A percentile compares a stretch with the other conserved stretches of the same genome.
These are phyloP conservation scores for Citrullus mucosospermus DNA, from an alignment of 306 rosid genomes.

Conservation along the genomic window DNA sequence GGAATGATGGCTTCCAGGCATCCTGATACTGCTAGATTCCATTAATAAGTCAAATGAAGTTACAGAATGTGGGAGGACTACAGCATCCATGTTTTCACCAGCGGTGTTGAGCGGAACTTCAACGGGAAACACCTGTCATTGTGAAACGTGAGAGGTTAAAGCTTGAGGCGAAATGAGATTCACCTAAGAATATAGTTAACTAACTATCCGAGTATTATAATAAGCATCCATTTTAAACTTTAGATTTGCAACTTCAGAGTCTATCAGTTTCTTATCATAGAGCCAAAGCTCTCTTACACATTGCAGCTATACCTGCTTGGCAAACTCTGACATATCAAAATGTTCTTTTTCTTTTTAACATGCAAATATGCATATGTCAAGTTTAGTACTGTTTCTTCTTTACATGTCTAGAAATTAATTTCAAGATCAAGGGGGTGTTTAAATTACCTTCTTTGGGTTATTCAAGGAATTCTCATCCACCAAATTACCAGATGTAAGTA, in stretches of 20 bases:
- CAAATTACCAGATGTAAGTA: conserved; percentile 54
- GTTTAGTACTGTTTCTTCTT: not conserved
- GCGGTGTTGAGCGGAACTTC: conserved; percentile 25
- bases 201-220: not conserved
- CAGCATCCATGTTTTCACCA: conserved; percentile 34
- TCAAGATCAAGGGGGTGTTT: not conserved
- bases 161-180: not conserved
- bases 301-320: not conserved
- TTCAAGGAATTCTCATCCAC: conserved; percentile 82
- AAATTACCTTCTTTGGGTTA: conserved; percentile 56
- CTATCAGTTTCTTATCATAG: not conserved
- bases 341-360: not conserved
- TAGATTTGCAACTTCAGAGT: not conserved
- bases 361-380: not conserved
- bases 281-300: not conserved
- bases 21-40: conserved; percentile 29
- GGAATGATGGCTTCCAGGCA: conserved; percentile 21
- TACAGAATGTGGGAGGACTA: conserved; percentile 44
- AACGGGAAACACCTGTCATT: conserved; percentile 47
- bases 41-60: conserved; percentile 55
- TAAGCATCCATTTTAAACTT: not conserved
- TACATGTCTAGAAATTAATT: not conserved
- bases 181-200: not conserved
- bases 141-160: not conserved
- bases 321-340: not conserved